A percentile compares a stretch with the other conserved stretches of the same genome.
Evolutionary conservation across 129 eudicot species (phyloP).

Genomic region (Saposhnikovia divaricata): DNA sequence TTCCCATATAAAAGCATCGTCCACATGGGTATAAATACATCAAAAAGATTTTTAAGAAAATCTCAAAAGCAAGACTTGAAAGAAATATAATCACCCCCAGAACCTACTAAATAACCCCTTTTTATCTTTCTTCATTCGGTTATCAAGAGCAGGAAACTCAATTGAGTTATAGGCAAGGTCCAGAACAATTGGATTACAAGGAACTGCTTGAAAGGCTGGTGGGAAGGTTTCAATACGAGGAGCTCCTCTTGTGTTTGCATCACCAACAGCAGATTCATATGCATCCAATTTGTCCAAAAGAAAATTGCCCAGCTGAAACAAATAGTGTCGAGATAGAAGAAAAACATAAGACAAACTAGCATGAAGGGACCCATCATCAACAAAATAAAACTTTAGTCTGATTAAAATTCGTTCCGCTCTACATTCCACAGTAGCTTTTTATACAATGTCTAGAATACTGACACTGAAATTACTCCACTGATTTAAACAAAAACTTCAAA

Average conservation of each 20-base stretch:
- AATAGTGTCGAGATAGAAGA: not conserved
- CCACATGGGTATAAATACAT: conserved; percentile 2
- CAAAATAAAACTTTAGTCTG: not conserved
- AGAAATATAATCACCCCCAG: conserved; percentile 41
- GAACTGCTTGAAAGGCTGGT: conserved; percentile 64
- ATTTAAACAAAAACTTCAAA: not conserved
- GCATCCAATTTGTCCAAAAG: conserved; percentile 71
- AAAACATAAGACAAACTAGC: not conserved
- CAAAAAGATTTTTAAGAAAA: not conserved
- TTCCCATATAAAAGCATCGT: not conserved
- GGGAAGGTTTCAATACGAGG: conserved; percentile 70
- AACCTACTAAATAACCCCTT: conserved; percentile 85
- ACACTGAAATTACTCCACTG: not conserved
- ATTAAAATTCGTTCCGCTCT: not conserved
- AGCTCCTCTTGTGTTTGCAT: conserved; percentile 46
- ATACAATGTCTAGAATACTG: not conserved
- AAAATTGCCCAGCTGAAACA: conserved; percentile 44
- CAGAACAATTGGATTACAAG: conserved; percentile 71
- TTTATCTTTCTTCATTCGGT: conserved; percentile 76
- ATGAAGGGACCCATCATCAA: not conserved
- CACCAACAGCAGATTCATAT: conserved; percentile 81
- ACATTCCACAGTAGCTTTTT: not conserved
- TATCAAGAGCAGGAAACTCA: conserved; percentile 80
- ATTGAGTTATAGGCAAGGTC: conserved; percentile 74
- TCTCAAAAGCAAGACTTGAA: not conserved